These are phyloP conservation scores for Scheffersomyces titani DNA, from an alignment of 1,139 yeast species.

Conservation along the genomic window DNA sequence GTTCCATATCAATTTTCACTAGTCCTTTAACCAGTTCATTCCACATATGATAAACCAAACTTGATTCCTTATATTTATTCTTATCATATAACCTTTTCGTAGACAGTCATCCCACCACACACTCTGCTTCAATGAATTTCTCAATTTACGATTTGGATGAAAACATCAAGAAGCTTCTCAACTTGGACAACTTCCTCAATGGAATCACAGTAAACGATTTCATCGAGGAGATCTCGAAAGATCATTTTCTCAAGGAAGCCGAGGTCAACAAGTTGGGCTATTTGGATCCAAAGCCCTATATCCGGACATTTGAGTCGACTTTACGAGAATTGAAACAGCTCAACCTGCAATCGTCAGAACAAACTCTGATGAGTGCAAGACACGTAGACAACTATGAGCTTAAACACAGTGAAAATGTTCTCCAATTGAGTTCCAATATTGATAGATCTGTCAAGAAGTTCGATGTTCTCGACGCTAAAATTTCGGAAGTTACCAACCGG, in stretches of 20 bases:
- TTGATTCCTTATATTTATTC: background rate
- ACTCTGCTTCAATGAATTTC: constrained; percentile 34
- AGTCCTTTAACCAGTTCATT: too few species aligned
- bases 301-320: constrained; percentile 88
- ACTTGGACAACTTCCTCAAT: constrained; percentile 71
- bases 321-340: constrained; percentile 67
- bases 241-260: constrained; percentile 57
- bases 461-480: constrained; percentile 57
- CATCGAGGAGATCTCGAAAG: constrained; percentile 78
- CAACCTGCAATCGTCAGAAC: constrained; percentile 52
- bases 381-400: constrained; percentile 66
- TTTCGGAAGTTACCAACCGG: constrained; percentile 58
- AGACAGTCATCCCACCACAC: background rate
- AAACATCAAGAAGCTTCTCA: constrained; percentile 64
- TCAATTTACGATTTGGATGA: constrained; percentile 65
- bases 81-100: background rate
- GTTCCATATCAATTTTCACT: background rate
- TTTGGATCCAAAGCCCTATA: constrained; percentile 91
- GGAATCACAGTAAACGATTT: constrained; percentile 76
- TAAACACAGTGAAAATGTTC: constrained; percentile 66
- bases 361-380: constrained; percentile 49
- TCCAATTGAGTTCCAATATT: constrained; percentile 55
- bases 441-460: constrained; percentile 48
- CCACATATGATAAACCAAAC: background rate
- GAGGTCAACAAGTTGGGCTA: constrained; percentile 57